Percentiles rank a stretch among this genome's conserved stretches.
Conservation (phyloP, 2,329 filamentous ascomycete genomes). For the Rhinocladiella mackenziei region DNA sequence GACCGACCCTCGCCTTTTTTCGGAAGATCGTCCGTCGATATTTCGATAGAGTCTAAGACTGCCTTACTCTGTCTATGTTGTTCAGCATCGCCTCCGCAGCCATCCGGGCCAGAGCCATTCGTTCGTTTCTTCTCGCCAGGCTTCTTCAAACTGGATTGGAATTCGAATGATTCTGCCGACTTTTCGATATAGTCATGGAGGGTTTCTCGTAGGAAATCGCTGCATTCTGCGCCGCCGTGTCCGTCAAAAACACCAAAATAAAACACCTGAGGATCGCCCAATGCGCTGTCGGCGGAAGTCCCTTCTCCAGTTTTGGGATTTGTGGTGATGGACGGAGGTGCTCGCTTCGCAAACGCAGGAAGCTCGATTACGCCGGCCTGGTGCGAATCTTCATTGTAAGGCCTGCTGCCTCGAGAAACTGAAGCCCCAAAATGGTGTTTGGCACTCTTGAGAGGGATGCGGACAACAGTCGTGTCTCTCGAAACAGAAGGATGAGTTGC, state of each 20-base stretch:
- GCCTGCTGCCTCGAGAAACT: constrained; percentile 73
- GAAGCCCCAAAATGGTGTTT: constrained; percentile 92
- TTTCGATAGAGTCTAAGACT: constrained; percentile 16
- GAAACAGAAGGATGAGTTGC: constrained; percentile 56
- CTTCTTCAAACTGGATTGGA: constrained; percentile 68
- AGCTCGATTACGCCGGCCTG: constrained; percentile 92
- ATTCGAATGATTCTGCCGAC: constrained; percentile 68
- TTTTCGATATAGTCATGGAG: constrained; percentile 87
- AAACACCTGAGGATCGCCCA: constrained; percentile 91
- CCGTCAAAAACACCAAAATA: constrained; percentile 97
- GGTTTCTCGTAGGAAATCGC: constrained; percentile 76
- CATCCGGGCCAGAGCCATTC: constrained; percentile 2
- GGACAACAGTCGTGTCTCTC: constrained; percentile 85
- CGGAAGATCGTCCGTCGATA: constrained; percentile 10
- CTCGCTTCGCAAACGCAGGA: constrained; percentile 83
- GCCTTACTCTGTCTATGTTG: constrained; percentile 17
- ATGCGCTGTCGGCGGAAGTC: constrained; percentile 66
- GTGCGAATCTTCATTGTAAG: constrained; percentile 89
- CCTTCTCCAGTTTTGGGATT: constrained; percentile 31
- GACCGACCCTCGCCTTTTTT: constrained; percentile 23
- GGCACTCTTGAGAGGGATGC: constrained; percentile 86
- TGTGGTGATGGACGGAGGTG: constrained; percentile 60
- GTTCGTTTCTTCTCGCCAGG: constrained; percentile 16
- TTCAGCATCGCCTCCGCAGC: constrained; percentile 13
- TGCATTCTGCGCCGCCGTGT: constrained; percentile 86